phyloP scores from a whole-genome alignment of 768 basidiomycete genomes.

The Leccinum boreale region DNA sequence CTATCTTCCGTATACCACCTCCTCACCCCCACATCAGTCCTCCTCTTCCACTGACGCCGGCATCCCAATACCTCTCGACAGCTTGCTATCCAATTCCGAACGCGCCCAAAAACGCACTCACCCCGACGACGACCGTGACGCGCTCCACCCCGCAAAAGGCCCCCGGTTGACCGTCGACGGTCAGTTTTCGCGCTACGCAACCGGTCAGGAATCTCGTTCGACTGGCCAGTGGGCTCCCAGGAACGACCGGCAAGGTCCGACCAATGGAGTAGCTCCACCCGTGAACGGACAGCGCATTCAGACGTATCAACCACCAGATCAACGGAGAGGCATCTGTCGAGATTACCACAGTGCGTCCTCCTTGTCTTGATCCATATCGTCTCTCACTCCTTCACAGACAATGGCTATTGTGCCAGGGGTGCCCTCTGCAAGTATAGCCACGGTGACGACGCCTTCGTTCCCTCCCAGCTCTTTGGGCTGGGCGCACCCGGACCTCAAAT shows the following conservation, averaged over 20 bases:
- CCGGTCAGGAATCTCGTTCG: constrained; percentile 39
- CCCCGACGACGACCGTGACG: constrained; percentile 60
- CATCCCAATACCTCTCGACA: constrained; percentile 79
- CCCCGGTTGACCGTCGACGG: constrained; percentile 62
- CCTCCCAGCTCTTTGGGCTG: constrained; percentile 63
- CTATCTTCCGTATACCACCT: constrained; percentile 68
- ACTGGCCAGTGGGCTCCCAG: constrained; percentile 42
- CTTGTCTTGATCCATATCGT: not conserved
- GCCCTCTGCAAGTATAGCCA: constrained; percentile 90
- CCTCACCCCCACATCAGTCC: constrained; percentile 36
- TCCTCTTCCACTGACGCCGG: constrained; percentile 51
- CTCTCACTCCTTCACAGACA: constrained; percentile 48
- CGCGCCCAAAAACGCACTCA: constrained; percentile 64
- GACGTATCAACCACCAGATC: constrained; percentile 68
- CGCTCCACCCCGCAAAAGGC: constrained; percentile 63
- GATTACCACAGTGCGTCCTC: constrained; percentile 85
- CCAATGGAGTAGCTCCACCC: constrained; percentile 25
- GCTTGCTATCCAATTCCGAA: constrained; percentile 49
- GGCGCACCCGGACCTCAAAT: constrained; percentile 40
- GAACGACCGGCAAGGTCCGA: constrained; percentile 27
- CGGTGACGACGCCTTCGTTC: constrained; percentile 82
- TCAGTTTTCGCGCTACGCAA: constrained; percentile 62
- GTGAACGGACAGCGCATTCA: constrained; percentile 49
- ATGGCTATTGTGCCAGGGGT: constrained; percentile 88
- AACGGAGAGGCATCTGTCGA: constrained; percentile 75